Base-by-base conservation (phyloP, 805 yeast species). In the Millerozyma acaciae region DNA sequence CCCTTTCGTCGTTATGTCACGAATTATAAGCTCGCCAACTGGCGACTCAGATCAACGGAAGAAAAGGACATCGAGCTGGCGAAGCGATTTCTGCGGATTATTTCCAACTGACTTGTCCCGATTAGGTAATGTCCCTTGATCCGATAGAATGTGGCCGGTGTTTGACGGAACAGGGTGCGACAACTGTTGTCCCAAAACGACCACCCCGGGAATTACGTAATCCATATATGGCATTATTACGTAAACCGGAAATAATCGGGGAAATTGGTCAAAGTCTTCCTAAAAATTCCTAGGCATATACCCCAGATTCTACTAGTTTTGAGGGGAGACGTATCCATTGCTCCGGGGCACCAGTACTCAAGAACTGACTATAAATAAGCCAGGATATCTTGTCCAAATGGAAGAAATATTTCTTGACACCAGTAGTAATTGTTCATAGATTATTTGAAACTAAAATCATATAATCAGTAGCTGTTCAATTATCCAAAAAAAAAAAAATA, bases 251-350 rank as follows among this genome's bases (percentile, higher is more conserved):
- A n/a, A n/a, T n/a, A n/a, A n/a, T n/a, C n/a, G n/a, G n/a, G n/a
- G n/a, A n/a, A n/a, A n/a, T n/a, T n/a, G n/a, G n/a, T 10, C 26
- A 23, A 6, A 7, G 10, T 7, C 13, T 23, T 23, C 26, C 26
- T 12, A 23, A 7, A 10, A n/a, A n/a, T 23, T 23, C 26, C 26
- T n/a, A 10, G 12, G 12, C 10, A 6, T 7, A 7, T 23, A 23
- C 26, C 26, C 26, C 26, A 23, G 26, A 23, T 23, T 23, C 10
- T 23, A 12, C 10, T 23, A 12, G 10, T 6, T 12, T 15, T 10
- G 26, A 23, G 26, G 13, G 26, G 26, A 23, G 26, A 23, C 10
- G 13, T 12, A 23, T 23, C 26, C 26, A 23, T 23, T 23, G 13
- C 13, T 15, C 26, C 26, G 26, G 26, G 26, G 6, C 7, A 6